Base-by-base conservation (phyloP, 2,329 filamentous ascomycete species). In the Aureobasidium mangrovei region DNA sequence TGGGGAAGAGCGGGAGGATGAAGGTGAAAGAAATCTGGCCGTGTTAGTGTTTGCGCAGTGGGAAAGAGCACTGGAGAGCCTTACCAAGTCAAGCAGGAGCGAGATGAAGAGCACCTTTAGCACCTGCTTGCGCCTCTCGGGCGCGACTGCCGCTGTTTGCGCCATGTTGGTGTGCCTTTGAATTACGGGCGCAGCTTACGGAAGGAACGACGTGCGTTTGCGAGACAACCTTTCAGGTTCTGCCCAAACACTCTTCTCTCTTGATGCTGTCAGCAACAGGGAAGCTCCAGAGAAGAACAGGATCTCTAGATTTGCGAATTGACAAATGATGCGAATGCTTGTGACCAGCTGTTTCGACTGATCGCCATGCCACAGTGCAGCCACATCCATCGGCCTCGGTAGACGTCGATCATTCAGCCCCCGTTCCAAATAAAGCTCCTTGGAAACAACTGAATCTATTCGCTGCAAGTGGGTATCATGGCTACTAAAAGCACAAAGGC, bases 1-100 rank as follows among this genome's bases (percentile, higher is more conserved):
- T 91, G 6, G 91, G 93, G 68, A 97, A 98, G 35, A 98, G 82
- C 0, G 93, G 93, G 7, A 98, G 84, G 67, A 97, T 97, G 68
- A 98, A 96, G 31, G 93, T 98, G 70, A 98, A 98, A 54, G 91
- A 96, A 65, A 97, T 88, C 91, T 96, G 59, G 32, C 24, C 7
- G 35, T 28, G 43, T 54, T 31, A 54, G 42, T 26, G 40, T 7
- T 9, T 12, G 32, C 26, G 26, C 9, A 35, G 41, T 18, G 5
- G 18, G 24, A 8, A 9, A 7, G 24, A 36, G 31, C 42, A 28
- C 10, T 42, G 31, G 28, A 2, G 29, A 32, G 33, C 56, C 59
- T 39, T 58, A 65, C 91, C 72, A 97, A 72, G 70, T 97, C 91
- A 9, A 97, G 78, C 12, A 97, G 78, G 39, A 97, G 77, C 53